Evolutionary conservation across 345 rosid genomes (phyloP), one percentile per base, ranked within the genome.

Genomic region (Boechera stricta): DNA sequence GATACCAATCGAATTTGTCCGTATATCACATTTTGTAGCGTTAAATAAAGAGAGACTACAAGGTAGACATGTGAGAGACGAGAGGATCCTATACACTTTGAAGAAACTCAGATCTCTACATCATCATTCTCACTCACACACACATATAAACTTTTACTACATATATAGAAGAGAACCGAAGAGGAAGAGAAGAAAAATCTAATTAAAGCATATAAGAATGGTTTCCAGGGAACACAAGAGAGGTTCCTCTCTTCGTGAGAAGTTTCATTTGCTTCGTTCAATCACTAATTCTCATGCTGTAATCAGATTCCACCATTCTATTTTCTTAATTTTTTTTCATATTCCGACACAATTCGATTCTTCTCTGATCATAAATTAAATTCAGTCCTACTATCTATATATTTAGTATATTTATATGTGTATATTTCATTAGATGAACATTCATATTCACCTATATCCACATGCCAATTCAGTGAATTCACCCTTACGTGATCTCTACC

Each of bases 271-370:
- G 74, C 91, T 87, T 85, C 86, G 87, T 51, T 84, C 89, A 36
- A 71, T 87, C 68, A 85, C 86, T 58, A 77, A 87, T 60, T 87
- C 91, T 71, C 81, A 76, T 28, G 82, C 88, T 81, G 90, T 87
- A 87, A 84, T 74, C 55, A 28, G 5, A 31, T 35, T 70, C 69
- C 59, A 63, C 18, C 67, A 36, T n/a, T 73, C 70, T 81, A 21
- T 66, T 24, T 71, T 66, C 61, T 56, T 47, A 7, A 24, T 31
- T 33, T 52, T 13, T 16, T 45, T 2, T 7, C 13, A 53, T 33
- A 15, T 12, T 32, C 56, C 51, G 26, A 64, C 51, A 32, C 38
- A 5, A 42, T 33, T 75, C 41, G 18, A 33, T 44, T 54, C 57
- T 70, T 63, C 49, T 63, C n/a, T 81, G 76, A 82, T 83, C 18